Base-by-base conservation (phyloP, 495 filamentous ascomycete species). In the Parachaetomium inaequale region DNA sequence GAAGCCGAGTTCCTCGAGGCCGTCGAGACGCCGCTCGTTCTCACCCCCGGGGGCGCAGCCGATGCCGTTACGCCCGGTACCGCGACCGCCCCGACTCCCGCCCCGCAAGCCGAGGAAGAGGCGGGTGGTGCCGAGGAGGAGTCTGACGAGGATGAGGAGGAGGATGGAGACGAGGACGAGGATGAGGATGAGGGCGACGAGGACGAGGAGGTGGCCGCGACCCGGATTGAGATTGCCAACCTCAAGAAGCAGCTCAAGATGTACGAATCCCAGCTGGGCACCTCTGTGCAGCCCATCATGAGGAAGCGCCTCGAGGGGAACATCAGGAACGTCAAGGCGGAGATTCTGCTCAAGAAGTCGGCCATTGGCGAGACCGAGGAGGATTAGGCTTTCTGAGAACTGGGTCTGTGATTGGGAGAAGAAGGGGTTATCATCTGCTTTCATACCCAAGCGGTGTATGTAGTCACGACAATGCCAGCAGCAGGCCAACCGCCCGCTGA, bases 341-440 rank as follows among this genome's bases (percentile, higher is more conserved):
- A 88, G 68, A 77, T 87, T 34, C 72, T 77, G 47, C 70, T 88
- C 40, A 89, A 88, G 75, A 79, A 76, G 72, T 76, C 78, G 7
- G 74, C 80, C 6, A 74, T 85, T 43, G 78, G 78, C 12, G 69
- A 81, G 53, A 74, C 68, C 14, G 79, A 83, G 23, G 79, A 82
- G 66, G 73, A 69, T 49, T 67, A 61, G 46, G 51, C 12, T 31
- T 17, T 34, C 14, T 10, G 19, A 11, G 7, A 17, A 10, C 15
- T 31, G 38, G 38, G 7, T 2, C 17, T 21, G 21, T 29, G 21
- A 15, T 29, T 1, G 21, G 29, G 8, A 10, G 31, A 12, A 54
- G 31, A 12, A 54, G 32, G n/a, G 17, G 10, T 21, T 29, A 14
- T 8, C 26, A 29, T 28, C 29, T 50, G 47, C 47, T 50, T 29